Percentiles rank a stretch among this genome's conserved stretches.
Evolutionary conservation across 306 rosid genomes (phyloP).

Genomic region (Quercus gilva): DNA sequence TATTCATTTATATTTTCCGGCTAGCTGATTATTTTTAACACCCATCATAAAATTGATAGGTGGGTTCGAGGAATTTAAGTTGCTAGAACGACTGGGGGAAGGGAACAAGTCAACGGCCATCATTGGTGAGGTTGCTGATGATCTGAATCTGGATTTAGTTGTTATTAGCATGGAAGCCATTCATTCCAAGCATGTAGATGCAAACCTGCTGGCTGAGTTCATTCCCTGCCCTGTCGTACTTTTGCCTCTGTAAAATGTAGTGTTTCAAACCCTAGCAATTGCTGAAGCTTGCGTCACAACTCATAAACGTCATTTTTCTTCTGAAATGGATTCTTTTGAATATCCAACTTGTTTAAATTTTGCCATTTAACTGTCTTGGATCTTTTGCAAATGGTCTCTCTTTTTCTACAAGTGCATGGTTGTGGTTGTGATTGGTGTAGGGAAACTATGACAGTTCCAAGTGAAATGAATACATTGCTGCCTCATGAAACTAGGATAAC

Average conservation of each 20-base stretch:
- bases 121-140: slow-evolving; percentile 92
- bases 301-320: slow-evolving; percentile 11
- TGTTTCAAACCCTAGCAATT: background rate
- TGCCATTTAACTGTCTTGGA: slow-evolving; percentile 3
- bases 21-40: background rate
- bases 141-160: slow-evolving; percentile 82
- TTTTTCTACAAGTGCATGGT: background rate
- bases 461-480: slow-evolving; percentile 10
- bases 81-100: slow-evolving; percentile 84
- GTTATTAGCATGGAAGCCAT: slow-evolving; percentile 94
- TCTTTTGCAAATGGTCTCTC: background rate
- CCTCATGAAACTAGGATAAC: slow-evolving; percentile 3
- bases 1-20: background rate
- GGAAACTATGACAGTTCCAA: background rate
- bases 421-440: slow-evolving; percentile 13
- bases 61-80: slow-evolving; percentile 70
- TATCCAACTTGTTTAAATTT: slow-evolving; percentile 19
- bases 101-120: slow-evolving; percentile 89
- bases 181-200: slow-evolving; percentile 93
- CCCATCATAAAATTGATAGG: slow-evolving; percentile 36
- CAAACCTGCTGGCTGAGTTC: slow-evolving; percentile 90
- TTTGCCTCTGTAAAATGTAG: slow-evolving; percentile 56
- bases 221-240: slow-evolving; percentile 92
- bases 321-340: background rate
- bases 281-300: slow-evolving; percentile 20